Evolutionary conservation across 2,329 filamentous ascomycete species (phyloP).

Genomic region (Paecilomyces sp.): DNA sequence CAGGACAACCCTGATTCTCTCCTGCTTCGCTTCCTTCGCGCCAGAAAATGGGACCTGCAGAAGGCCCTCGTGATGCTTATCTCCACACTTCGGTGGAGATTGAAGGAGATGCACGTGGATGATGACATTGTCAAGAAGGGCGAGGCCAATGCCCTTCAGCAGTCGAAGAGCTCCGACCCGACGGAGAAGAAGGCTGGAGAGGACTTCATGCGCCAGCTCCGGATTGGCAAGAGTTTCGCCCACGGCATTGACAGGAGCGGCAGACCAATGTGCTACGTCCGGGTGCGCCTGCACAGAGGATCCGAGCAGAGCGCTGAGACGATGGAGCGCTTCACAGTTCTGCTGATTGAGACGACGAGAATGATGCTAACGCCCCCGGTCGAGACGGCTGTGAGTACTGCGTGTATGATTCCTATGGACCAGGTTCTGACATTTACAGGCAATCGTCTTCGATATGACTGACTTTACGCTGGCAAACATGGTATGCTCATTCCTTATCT

Average conservation of each 20-base stretch:
- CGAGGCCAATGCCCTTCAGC: constrained; percentile 59
- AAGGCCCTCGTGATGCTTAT: constrained; percentile 91
- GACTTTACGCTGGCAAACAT: constrained; percentile 92
- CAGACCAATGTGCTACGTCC: constrained; percentile 78
- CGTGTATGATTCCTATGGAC: constrained; percentile 5
- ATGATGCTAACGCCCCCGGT: constrained; percentile 71
- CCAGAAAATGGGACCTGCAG: constrained; percentile 93
- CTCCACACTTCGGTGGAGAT: constrained; percentile 87
- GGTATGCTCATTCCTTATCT: constrained; percentile 42
- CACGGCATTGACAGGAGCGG: constrained; percentile 81
- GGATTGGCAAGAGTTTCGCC: constrained; percentile 87
- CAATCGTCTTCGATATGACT: constrained; percentile 93
- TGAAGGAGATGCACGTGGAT: constrained; percentile 77
- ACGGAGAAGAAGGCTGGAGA: constrained; percentile 60
- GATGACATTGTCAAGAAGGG: constrained; percentile 75
- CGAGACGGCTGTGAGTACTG: constrained; percentile 75
- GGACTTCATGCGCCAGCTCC: constrained; percentile 76
- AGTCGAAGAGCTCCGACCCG: constrained; percentile 53
- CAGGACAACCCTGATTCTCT: constrained; percentile 88
- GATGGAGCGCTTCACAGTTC: constrained; percentile 85
- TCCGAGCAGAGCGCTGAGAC: constrained; percentile 76
- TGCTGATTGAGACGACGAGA: constrained; percentile 87
- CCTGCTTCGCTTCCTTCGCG: constrained; percentile 72
- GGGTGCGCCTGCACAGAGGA: constrained; percentile 72
- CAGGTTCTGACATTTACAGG: constrained; percentile 46